Percentiles rank a stretch among this genome's conserved stretches.
phyloP scores from a whole-genome alignment of 2,329 filamentous ascomycete species.

The Arthrinium puccinioides region DNA sequence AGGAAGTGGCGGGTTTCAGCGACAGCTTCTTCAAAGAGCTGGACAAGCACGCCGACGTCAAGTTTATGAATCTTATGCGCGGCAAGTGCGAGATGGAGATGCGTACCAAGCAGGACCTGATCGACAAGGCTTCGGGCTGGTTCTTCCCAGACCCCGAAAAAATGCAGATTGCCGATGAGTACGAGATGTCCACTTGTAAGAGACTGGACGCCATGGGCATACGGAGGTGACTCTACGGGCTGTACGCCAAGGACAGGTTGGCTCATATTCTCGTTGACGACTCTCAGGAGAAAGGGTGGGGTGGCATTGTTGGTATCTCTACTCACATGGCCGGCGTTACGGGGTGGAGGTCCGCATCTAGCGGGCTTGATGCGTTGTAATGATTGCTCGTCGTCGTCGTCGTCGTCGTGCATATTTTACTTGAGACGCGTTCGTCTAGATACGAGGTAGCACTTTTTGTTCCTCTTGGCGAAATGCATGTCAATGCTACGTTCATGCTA shows the following conservation, averaged over 20 bases:
- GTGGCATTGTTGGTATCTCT: too few species aligned
- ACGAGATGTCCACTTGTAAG: constrained; percentile 45
- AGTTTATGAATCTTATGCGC: constrained; percentile 60
- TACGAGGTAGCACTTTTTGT: too few species aligned
- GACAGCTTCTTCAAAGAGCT: constrained; percentile 63
- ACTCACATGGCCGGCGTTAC: too few species aligned
- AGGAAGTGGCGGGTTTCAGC: constrained; percentile 65
- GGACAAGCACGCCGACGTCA: constrained; percentile 69
- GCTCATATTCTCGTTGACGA: not conserved
- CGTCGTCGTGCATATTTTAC: too few species aligned
- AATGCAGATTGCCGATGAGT: constrained; percentile 60
- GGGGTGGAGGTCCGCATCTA: too few species aligned
- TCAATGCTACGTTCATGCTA: too few species aligned
- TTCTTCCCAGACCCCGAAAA: constrained; percentile 76
- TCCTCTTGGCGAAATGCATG: too few species aligned
- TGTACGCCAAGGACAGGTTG: not conserved
- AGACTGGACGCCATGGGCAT: constrained; percentile 38
- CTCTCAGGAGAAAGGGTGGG: too few species aligned
- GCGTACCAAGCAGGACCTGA: constrained; percentile 54
- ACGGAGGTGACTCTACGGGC: not conserved
- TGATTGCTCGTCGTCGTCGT: too few species aligned
- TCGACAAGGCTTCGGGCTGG: constrained; percentile 79
- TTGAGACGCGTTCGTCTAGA: too few species aligned
- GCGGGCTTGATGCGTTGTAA: too few species aligned
- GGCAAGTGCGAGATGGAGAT: constrained; percentile 70